Base-by-base conservation (phyloP, 805 yeast species). In the Limtongia smithiae region DNA sequence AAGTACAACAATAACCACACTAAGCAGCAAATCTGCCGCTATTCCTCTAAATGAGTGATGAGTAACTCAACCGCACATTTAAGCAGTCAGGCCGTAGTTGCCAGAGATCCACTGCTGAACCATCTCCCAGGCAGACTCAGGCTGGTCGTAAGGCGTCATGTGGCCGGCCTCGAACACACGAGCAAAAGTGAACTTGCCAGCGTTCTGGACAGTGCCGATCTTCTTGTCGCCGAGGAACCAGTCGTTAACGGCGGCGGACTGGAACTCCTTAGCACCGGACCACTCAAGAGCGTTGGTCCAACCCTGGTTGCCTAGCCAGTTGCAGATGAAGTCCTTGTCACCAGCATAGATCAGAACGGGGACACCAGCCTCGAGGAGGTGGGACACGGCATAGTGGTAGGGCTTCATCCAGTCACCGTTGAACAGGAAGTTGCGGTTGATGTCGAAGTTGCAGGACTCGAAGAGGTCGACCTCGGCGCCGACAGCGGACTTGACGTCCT, bases 371-470 rank as follows among this genome's bases (percentile, higher is more conserved):
- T 88, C 89, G 60, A 91, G 76, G 54, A 89, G 70, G 39, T 80
- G 81, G 21, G 82, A 73, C 34, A 91, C 87, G 44, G 79, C 80
- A 27, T 62, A 62, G 61, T 76, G 78, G 65, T 87, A 93, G 22
- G 96, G 96, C 68, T 83, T 82, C 82, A 85, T 81, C 84, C 91
- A 85, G 71, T 91, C 98, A 56, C 96, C 96, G 18, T 86, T 80
- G 60, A 87, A 78, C 57, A 84, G 63, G 69, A 91, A 91, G 74
- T 85, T 82, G 65, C 82, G 77, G 74, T 81, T 82, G 53, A 91
- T 81, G 51, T 81, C 83, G 62, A 78, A 78, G 71, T 83, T 86
- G 73, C 96, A 89, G 11, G 85, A 77, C 62, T 80, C 78, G 68
- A 80, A 91, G 15, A 70, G 66, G 46, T 83, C 87, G 53, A 89